A percentile compares a stretch with the other conserved stretches of the same genome.
Evolutionary conservation across 306 rosid species (phyloP).

Genomic region (Calophaca sinica): DNA sequence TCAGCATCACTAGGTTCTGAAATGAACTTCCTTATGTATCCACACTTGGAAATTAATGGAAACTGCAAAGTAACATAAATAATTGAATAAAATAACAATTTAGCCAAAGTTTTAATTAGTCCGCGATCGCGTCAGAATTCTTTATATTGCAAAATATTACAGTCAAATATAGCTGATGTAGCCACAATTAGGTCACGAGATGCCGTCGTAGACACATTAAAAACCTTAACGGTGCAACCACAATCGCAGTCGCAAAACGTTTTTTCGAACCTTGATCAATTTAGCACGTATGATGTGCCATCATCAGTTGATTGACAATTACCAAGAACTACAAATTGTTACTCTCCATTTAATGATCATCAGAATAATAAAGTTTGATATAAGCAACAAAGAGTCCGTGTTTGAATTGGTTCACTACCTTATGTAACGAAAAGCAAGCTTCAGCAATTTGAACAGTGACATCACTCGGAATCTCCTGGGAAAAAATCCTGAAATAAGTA

Average conservation of each 20-base stretch:
- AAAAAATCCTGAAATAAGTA: conserved; percentile 71
- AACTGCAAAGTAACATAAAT: conserved; percentile 73
- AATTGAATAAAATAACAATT: too few relatives aligned
- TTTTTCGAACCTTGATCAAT: too few relatives aligned
- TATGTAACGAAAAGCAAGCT: conserved; percentile 78
- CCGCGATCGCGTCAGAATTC: too few relatives aligned
- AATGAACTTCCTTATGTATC: conserved; percentile 70
- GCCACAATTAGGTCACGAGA: too few relatives aligned
- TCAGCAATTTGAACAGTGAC: conserved; percentile 75
- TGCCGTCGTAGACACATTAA: too few relatives aligned
- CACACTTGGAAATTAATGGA: conserved; percentile 83
- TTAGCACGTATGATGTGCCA: background rate
- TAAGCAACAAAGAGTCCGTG: too few relatives aligned
- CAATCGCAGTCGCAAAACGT: too few relatives aligned
- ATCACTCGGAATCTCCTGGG: conserved; percentile 93
- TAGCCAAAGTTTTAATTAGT: too few relatives aligned
- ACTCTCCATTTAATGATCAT: conserved; percentile 15
- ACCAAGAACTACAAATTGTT: background rate
- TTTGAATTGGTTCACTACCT: conserved; percentile 57
- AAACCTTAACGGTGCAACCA: too few relatives aligned
- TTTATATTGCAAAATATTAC: too few relatives aligned
- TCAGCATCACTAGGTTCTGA: conserved; percentile 75
- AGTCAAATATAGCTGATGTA: too few relatives aligned
- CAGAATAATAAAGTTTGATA: background rate
- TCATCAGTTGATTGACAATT: background rate